Percentiles rank a stretch among this genome's conserved stretches.
Evolutionary conservation across 2,329 filamentous ascomycete species (phyloP).

Genomic region (Didymella sp.): DNA sequence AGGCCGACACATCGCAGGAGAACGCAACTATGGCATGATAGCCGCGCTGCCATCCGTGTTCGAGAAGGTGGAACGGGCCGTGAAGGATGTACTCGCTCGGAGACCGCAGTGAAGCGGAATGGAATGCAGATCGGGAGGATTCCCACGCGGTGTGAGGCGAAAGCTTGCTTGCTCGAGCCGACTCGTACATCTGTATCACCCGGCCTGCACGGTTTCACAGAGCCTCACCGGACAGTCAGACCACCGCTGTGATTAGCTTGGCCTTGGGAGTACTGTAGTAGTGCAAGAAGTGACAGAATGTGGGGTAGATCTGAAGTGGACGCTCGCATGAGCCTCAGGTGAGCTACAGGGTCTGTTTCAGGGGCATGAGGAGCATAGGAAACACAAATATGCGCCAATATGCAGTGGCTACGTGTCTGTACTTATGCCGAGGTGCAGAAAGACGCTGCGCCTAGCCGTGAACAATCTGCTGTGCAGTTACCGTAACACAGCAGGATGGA

Average conservation of each 20-base stretch:
- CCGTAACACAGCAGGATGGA: constrained; percentile 25
- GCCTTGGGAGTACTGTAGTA: neutral
- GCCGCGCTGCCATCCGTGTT: constrained; percentile 39
- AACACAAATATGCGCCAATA: constrained; percentile 16
- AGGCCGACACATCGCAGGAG: constrained; percentile 43
- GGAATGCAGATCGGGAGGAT: constrained; percentile 15
- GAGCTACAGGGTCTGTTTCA: constrained; percentile 20
- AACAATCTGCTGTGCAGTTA: constrained; percentile 23
- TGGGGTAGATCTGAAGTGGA: constrained; percentile 30
- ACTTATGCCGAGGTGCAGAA: constrained; percentile 13
- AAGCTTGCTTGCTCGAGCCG: constrained; percentile 17
- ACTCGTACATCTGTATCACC: constrained; percentile 9
- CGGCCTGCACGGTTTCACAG: constrained; percentile 15
- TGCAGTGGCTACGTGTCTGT: constrained; percentile 15
- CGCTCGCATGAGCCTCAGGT: constrained; percentile 30
- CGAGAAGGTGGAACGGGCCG: constrained; percentile 35
- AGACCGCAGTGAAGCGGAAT: constrained; percentile 24
- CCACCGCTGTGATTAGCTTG: constrained; percentile 13
- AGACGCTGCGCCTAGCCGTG: constrained; percentile 34
- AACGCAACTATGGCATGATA: constrained; percentile 47
- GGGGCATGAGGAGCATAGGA: constrained; percentile 2
- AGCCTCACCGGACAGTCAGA: constrained; percentile 32
- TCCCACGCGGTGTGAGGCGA: constrained; percentile 27
- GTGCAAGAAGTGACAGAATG: constrained; percentile 24
- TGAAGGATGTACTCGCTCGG: constrained; percentile 33